A percentile compares a stretch with the other conserved stretches of the same genome.
phyloP scores from a whole-genome alignment of 1,284 basidiomycete species.

The Rhodotorula sp. region DNA sequence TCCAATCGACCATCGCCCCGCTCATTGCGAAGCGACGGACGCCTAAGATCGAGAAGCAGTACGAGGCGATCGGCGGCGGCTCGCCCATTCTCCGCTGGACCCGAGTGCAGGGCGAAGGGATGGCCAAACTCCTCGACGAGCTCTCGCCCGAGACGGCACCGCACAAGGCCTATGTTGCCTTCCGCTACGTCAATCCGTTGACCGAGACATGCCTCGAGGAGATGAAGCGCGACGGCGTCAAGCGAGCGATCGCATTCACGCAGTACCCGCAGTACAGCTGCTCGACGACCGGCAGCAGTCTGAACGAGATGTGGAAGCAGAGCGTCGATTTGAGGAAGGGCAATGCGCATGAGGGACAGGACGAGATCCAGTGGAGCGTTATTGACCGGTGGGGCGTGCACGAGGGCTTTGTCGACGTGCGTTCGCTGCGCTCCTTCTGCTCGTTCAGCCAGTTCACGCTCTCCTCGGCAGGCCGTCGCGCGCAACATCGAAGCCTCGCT shows the following conservation, averaged over 20 bases:
- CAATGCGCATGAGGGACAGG: slow-evolving; percentile 55
- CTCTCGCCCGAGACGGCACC: slow-evolving; percentile 87
- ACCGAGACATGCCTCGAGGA: slow-evolving; percentile 78
- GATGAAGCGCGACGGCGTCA: slow-evolving; percentile 88
- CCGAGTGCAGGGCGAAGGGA: slow-evolving; percentile 78
- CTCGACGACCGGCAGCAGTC: slow-evolving; percentile 92
- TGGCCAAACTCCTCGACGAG: slow-evolving; percentile 90
- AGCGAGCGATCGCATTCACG: slow-evolving; percentile 89
- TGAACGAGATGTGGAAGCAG: slow-evolving; percentile 82
- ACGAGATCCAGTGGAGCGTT: slow-evolving; percentile 85
- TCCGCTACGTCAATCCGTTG: slow-evolving; percentile 83
- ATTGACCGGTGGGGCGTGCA: slow-evolving; percentile 98
- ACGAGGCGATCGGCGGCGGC: slow-evolving; percentile 90
- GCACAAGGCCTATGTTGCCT: slow-evolving; percentile 93
- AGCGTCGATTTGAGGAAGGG: slow-evolving; percentile 44
- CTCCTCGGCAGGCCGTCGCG: slow-evolving; percentile 68
- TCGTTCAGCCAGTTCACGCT: background rate
- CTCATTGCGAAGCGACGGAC: slow-evolving; percentile 87
- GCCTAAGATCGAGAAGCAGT: slow-evolving; percentile 92
- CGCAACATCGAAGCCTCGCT: slow-evolving; percentile 82
- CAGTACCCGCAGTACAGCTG: slow-evolving; percentile 99
- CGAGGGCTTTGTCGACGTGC: slow-evolving; percentile 84
- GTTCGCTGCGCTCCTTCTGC: slow-evolving; percentile 40
- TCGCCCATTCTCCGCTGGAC: slow-evolving; percentile 97
- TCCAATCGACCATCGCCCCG: slow-evolving; percentile 83